Conservation (phyloP, 202 grass and related monocot species). For the Schoenoplectus triqueter region DNA sequence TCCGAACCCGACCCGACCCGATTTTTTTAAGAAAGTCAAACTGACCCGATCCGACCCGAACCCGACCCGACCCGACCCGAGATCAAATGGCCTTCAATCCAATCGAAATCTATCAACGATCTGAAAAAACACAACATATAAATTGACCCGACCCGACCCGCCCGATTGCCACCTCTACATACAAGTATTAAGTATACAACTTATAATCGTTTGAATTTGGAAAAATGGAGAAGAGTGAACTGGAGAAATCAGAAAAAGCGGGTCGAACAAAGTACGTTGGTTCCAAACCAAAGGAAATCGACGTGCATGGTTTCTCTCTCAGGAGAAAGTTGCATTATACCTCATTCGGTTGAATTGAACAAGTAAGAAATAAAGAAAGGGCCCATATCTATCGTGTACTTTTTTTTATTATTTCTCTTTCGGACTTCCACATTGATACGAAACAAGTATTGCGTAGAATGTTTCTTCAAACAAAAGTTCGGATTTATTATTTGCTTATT, state of each 20-base stretch:
- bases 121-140: too few species aligned
- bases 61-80: too few species aligned
- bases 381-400: background rate
- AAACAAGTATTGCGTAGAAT: background rate
- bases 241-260: background rate
- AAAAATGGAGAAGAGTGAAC: background rate
- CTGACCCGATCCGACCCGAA: too few species aligned
- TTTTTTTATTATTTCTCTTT: background rate
- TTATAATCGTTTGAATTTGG: background rate
- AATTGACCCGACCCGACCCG: too few species aligned
- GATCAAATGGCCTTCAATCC: too few species aligned
- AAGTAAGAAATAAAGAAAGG: background rate
- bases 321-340: background rate
- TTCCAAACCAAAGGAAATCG: constrained; percentile 14
- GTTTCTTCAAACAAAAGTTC: background rate
- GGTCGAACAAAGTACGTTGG: background rate
- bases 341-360: background rate
- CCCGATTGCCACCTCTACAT: too few species aligned
- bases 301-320: constrained; percentile 24
- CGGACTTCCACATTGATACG: background rate
- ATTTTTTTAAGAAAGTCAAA: too few species aligned
- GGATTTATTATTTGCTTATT: background rate
- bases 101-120: too few species aligned
- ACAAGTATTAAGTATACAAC: background rate
- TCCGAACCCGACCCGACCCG: too few species aligned